Conservation (phyloP, 2,329 filamentous ascomycete species). For the Cercospora zeina region DNA sequence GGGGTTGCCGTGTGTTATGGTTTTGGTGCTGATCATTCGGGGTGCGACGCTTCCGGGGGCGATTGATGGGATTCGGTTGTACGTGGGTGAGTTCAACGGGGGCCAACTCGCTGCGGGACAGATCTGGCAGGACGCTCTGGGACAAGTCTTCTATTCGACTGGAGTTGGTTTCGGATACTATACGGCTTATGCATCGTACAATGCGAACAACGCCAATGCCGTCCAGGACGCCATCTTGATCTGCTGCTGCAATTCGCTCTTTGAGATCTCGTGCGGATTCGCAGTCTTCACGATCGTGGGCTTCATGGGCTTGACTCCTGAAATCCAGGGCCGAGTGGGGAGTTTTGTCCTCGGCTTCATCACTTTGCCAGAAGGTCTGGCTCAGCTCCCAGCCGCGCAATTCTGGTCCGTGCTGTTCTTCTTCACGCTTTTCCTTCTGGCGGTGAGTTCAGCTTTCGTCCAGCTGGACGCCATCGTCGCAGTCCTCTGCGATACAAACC, state of each 20-base stretch:
- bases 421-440: constrained; percentile 56
- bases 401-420: constrained; percentile 61
- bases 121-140: constrained; percentile 61
- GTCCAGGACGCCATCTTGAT: constrained; percentile 54
- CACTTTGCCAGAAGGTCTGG: constrained; percentile 57
- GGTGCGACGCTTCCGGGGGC: constrained; percentile 58
- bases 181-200: constrained; percentile 61
- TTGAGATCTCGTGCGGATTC: constrained; percentile 56
- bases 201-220: constrained; percentile 57
- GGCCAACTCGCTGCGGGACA: constrained; percentile 53
- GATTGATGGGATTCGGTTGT: constrained; percentile 53
- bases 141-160: constrained; percentile 56
- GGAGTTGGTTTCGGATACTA: constrained; percentile 62
- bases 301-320: constrained; percentile 42
- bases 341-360: constrained; percentile 60
- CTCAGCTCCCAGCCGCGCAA: constrained; percentile 58
- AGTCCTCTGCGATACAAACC: constrained; percentile 16
- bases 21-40: constrained; percentile 58
- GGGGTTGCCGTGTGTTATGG: constrained; percentile 59
- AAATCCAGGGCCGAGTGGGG: constrained; percentile 50
- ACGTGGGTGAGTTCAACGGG: constrained; percentile 52
- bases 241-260: constrained; percentile 54
- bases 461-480: constrained; percentile 57
- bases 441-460: constrained; percentile 50
- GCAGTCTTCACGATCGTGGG: constrained; percentile 59